Evolutionary conservation across 2,329 filamentous ascomycete species (phyloP), one percentile per base, ranked within the genome.

Genomic region (Paradendryphiella salina): DNA sequence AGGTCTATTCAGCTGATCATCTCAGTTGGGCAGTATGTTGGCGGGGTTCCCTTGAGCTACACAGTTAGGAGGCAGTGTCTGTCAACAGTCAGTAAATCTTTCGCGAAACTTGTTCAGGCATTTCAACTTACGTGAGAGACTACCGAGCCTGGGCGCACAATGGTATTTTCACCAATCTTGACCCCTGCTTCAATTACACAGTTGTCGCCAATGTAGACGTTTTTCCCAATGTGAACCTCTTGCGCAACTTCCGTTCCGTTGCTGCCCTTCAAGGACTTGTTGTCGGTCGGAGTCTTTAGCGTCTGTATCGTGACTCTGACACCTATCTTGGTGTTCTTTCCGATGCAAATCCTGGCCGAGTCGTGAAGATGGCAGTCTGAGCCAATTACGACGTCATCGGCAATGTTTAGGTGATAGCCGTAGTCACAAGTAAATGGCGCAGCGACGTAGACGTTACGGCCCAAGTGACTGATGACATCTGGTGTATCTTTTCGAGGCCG

Each of bases 391-490:
- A 95, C 90, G 57, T 94, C 86, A 61, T 92, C 87, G 10, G 89
- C 92, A 60, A 99, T 88, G 39, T 83, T 82, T 63, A 97, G 88
- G 71, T 99, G 97, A 76, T 96, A 97, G 0, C 94, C 94, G 66
- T 96, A 96, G 66, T 96, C 91, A 70, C 93, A 96, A 38, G 82
- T 86, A 72, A 99, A 97, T 0, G 93, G 93, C 2, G 89, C 85
- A 65, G 96, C 90, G 20, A 99, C 88, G 34, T 86, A 80, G 4
- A 89, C 87, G 47, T 87, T 84, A 13, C 85, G 82, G n/a, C 90
- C 90, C 4, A 94, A 82, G 18, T 79, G 82, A 48, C 83, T 89
- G 41, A 58, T 54, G 32, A 57, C 43, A 33, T 46, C 42, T 7
- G 41, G 48, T 21, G 52, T 50, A 3, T 26, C 51, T 10, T 53